Evolutionary conservation across 768 basidiomycete species (phyloP), one percentile per base, ranked within the genome.

Genomic region (Leucogyrophana mollusca): DNA sequence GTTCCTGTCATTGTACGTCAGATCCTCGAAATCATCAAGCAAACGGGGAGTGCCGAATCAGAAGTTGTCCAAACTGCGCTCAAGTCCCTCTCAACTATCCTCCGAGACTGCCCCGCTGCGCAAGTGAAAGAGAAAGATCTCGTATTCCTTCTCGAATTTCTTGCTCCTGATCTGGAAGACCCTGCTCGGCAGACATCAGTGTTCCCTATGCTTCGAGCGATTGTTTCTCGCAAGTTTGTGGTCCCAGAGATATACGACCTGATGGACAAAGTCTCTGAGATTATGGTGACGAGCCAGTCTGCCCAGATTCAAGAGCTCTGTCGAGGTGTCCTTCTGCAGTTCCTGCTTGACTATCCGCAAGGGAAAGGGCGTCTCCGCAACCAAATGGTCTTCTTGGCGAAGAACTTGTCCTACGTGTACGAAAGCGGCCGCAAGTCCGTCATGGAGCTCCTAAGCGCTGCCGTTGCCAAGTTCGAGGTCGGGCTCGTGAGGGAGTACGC

Each of bases 161-260:
- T 98, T 30, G 66, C 81, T 0, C 94, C 95, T 0, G 94, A 98
- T 60, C 69, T 99, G 8, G 94, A 98, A 63, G 95, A 97, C 25
- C 83, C 88, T 0, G 74, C 74, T 10, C 83, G 92, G 5, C 96
- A 99, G 65, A 80, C 78, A 3, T 77, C 91, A 8, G 87, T 90
- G 7, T 98, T 99, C 63, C 71, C 87, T 1, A 79, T 98, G 56
- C 79, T 99, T 13, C 86, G 92, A 9, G 88, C 94, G 20, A 92
- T 98, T 54, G 84, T 98, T 13, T 78, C 86, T 4, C 83, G 94
- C 24, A 91, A 90, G 60, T 89, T 98, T 52, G 84, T 98, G 24
- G 90, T 95, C 0, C 91, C 91, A 0, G 96, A 98, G 66, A 87
- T 99, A 41, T 99, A 99, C 69, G 94, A 98, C 64, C 69, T 94